Evolutionary conservation across 495 filamentous ascomycete species (phyloP).

Genomic region (Penicillium bialowiezense): DNA sequence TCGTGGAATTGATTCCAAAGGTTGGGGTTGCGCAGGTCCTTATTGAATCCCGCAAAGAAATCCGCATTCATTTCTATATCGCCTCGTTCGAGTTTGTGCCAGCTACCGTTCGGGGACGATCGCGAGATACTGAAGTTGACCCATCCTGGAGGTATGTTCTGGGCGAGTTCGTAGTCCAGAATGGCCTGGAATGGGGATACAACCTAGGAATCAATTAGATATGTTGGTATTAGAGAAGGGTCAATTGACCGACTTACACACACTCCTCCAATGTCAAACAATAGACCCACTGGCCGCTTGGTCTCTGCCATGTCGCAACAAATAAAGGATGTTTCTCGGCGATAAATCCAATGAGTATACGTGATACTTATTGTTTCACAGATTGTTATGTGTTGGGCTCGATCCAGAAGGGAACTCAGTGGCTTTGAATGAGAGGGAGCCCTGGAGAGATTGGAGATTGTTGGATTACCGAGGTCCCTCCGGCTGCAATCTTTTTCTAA

Average conservation of each 20-base stretch:
- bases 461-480: constrained; percentile 22
- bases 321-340: not conserved
- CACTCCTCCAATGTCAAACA: constrained; percentile 97
- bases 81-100: constrained; percentile 79
- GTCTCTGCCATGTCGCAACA: constrained; percentile 30
- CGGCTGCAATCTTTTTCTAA: constrained; percentile 1
- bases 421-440: constrained; percentile 5
- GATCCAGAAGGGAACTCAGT: constrained; percentile 7
- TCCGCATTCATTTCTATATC: constrained; percentile 65
- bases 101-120: constrained; percentile 75
- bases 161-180: constrained; percentile 74
- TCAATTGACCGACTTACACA: constrained; percentile 61
- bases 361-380: too few species aligned
- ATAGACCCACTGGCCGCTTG: constrained; percentile 66
- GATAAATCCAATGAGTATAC: too few species aligned
- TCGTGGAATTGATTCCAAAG: constrained; percentile 66
- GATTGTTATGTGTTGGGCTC: not conserved
- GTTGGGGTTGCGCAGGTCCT: constrained; percentile 61
- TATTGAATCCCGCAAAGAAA: constrained; percentile 76
- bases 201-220: constrained; percentile 52
- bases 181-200: constrained; percentile 91
- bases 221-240: not conserved
- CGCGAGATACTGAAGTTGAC: constrained; percentile 85
- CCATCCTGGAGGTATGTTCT: constrained; percentile 80
- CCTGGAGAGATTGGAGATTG: not conserved